phyloP scores from a whole-genome alignment of 2,329 filamentous ascomycete species.

The Penicillium fuscoglaucum region DNA sequence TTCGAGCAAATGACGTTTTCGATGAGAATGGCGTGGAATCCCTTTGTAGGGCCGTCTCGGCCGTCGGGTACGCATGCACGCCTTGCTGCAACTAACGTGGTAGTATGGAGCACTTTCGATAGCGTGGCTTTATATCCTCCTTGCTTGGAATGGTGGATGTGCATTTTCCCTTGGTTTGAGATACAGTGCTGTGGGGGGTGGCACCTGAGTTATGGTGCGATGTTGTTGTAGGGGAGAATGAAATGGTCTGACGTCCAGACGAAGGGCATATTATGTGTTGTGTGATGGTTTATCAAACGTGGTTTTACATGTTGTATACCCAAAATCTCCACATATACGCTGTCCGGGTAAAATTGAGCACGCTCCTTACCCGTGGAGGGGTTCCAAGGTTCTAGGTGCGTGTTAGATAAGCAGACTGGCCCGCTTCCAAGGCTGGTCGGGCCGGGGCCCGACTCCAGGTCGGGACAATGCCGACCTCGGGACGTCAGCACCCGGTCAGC shows the following conservation, averaged over 20 bases:
- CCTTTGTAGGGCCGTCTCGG: constrained; percentile 17
- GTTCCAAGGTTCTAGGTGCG: too few species aligned
- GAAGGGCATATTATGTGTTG: not conserved
- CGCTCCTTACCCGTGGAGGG: not conserved
- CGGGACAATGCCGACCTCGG: too few species aligned
- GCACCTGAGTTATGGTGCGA: not conserved
- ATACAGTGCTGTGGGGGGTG: not conserved
- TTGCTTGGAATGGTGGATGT: not conserved
- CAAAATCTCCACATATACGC: not conserved
- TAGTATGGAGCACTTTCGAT: not conserved
- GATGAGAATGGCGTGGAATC: not conserved
- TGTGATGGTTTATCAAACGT: not conserved
- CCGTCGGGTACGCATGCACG: constrained; percentile 23
- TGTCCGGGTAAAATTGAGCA: not conserved
- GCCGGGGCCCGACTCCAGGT: too few species aligned
- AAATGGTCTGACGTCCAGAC: not conserved
- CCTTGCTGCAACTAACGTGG: constrained; percentile 7
- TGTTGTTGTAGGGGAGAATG: not conserved
- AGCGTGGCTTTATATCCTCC: not conserved
- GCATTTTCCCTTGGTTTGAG: not conserved
- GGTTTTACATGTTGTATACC: not conserved
- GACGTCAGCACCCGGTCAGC: too few species aligned
- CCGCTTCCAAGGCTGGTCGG: too few species aligned
- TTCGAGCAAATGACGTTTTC: not conserved
- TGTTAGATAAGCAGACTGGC: not conserved